Evolutionary conservation across 164 flowering plant species (phyloP).

Genomic region (Umbilicus rupestris): DNA sequence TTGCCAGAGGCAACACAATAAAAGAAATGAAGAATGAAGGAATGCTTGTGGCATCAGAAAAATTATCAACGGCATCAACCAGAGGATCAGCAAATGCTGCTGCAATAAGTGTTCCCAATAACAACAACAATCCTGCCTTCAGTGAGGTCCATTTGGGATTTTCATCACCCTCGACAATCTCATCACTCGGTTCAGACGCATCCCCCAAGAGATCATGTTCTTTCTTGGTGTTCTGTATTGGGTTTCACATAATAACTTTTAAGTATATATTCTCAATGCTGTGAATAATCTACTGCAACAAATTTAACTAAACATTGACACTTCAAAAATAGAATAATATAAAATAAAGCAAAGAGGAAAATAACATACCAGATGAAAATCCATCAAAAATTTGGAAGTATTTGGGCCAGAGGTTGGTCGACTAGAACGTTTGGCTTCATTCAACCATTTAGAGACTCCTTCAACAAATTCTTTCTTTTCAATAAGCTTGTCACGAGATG

Average conservation of each 20-base stretch:
- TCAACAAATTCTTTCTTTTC: constrained; percentile 35
- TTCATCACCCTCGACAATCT: constrained; percentile 31
- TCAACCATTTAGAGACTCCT: constrained; percentile 58
- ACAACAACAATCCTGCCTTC: constrained; percentile 52
- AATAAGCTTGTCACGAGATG: constrained; percentile 28
- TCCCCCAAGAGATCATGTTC: constrained; percentile 39
- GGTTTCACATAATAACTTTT: background rate
- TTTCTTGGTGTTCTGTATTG: constrained; percentile 37
- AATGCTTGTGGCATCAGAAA: constrained; percentile 65
- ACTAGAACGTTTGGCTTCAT: constrained; percentile 28
- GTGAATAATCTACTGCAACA: too few species aligned
- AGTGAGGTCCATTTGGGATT: constrained; percentile 25
- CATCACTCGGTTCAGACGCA: constrained; percentile 32
- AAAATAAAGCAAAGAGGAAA: background rate
- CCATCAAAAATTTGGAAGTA: constrained; percentile 24
- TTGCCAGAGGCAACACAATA: constrained; percentile 72
- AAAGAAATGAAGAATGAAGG: constrained; percentile 92
- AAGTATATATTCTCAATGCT: too few species aligned
- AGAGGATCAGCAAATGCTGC: constrained; percentile 86
- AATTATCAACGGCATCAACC: constrained; percentile 74
- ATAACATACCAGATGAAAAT: constrained; percentile 43
- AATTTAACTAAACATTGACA: background rate
- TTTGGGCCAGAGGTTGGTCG: constrained; percentile 20
- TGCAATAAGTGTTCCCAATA: constrained; percentile 64
- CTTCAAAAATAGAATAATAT: background rate